Evolutionary conservation across 331 rosid genomes (phyloP).

Genomic region (Rosa hybrid): DNA sequence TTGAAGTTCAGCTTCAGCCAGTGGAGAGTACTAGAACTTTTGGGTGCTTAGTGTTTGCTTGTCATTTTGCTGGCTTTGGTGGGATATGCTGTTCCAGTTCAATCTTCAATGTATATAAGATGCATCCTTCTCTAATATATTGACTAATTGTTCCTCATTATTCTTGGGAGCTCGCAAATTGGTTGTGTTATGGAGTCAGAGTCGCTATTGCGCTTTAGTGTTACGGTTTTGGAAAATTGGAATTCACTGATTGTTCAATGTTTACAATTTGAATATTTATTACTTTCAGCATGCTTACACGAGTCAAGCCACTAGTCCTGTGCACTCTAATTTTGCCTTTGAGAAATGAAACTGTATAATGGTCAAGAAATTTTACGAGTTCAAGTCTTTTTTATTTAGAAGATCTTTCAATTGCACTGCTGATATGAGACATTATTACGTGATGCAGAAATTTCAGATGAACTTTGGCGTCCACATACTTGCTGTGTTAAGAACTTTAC

Average conservation of each 20-base stretch:
- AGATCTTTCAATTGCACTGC: too few relatives aligned
- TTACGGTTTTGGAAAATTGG: not conserved
- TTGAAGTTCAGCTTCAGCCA: not conserved
- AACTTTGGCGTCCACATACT: not conserved
- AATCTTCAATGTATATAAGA: conserved; percentile 1
- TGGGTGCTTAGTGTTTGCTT: not conserved
- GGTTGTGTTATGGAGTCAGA: not conserved
- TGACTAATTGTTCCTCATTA: not conserved
- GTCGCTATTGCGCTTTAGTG: not conserved
- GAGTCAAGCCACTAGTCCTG: not conserved
- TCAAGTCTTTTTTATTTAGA: too few relatives aligned
- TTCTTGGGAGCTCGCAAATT: not conserved
- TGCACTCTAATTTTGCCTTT: not conserved
- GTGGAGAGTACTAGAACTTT: not conserved
- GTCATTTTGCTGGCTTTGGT: not conserved
- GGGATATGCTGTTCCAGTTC: not conserved
- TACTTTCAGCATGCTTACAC: not conserved
- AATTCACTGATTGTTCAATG: not conserved
- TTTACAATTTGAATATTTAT: not conserved
- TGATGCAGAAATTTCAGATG: not conserved
- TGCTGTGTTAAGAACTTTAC: not conserved
- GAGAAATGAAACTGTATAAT: not conserved
- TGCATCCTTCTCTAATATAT: not conserved
- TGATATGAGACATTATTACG: not conserved
- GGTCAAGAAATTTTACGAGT: not conserved